phyloP scores from a whole-genome alignment of 306 rosid genomes.

The Cucurbita pepo region DNA sequence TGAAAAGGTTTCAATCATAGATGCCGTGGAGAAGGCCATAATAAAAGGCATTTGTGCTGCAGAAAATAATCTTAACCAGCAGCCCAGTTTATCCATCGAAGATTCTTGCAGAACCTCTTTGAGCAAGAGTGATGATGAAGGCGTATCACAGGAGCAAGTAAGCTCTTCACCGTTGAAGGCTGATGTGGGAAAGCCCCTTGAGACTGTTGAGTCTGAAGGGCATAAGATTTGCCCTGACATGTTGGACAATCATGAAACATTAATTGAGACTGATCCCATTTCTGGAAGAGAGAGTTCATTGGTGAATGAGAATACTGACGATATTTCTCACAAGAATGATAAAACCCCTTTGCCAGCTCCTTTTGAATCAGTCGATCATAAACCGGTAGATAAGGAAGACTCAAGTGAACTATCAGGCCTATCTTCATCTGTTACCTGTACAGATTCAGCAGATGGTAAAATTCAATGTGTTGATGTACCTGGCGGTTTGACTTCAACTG shows the following conservation, averaged over 20 bases:
- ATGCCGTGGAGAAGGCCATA: constrained; percentile 30
- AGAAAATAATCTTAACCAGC: constrained; percentile 17
- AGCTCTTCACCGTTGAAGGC: constrained; percentile 19
- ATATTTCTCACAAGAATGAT: constrained; percentile 17
- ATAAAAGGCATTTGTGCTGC: constrained; percentile 21
- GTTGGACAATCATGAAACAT: constrained; percentile 17
- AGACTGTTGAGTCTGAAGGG: constrained; percentile 19
- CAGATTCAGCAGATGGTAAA: constrained; percentile 35
- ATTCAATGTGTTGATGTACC: constrained; percentile 29
- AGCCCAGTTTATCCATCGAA: constrained; percentile 20
- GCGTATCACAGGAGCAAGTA: constrained; percentile 18
- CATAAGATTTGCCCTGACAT: constrained; percentile 15
- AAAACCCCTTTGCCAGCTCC: constrained; percentile 18
- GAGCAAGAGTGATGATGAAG: constrained; percentile 16
- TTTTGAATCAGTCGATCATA: constrained; percentile 17
- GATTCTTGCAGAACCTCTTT: constrained; percentile 25
- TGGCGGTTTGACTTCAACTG: constrained; percentile 44
- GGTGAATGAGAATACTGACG: constrained; percentile 17
- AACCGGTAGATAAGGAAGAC: constrained; percentile 22
- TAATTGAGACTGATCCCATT: constrained; percentile 18
- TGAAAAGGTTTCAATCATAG: constrained; percentile 16
- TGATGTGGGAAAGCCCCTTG: constrained; percentile 14
- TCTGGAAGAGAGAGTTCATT: constrained; percentile 19
- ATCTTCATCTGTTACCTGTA: constrained; percentile 28
- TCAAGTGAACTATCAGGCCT: constrained; percentile 18